Percentiles rank a stretch among this genome's conserved stretches.
These are phyloP conservation scores for Endotrypanum monterogeii DNA, from an alignment of 208 protist genomes.

Conservation along the genomic window DNA sequence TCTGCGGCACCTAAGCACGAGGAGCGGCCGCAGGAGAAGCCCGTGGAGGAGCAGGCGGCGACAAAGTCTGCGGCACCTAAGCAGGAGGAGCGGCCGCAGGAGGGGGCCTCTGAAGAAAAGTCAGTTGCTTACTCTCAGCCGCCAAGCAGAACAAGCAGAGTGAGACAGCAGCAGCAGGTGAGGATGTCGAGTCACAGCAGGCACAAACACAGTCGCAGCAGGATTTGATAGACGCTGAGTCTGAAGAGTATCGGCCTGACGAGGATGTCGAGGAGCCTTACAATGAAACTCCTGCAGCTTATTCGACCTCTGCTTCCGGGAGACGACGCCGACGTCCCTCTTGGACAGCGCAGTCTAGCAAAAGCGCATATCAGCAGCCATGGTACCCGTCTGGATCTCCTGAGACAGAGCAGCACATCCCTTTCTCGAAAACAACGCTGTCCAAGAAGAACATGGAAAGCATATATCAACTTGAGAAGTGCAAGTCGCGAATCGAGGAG, in stretches of 20 bases:
- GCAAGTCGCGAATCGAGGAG: slow-evolving; percentile 45
- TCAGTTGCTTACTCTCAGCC: no score
- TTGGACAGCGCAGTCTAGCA: slow-evolving; percentile 4
- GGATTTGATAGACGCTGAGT: slow-evolving; percentile 14
- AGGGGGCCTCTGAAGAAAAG: background rate
- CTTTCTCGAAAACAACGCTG: slow-evolving; percentile 69
- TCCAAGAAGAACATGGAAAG: slow-evolving; percentile 58
- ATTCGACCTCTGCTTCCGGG: slow-evolving; percentile 1
- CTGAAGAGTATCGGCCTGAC: slow-evolving; percentile 14
- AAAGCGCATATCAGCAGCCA: slow-evolving; percentile 49
- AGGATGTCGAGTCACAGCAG: no score
- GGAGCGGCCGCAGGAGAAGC: background rate
- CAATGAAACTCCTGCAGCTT: slow-evolving; percentile 10
- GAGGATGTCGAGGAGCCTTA: slow-evolving; percentile 16
- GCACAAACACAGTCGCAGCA: no score
- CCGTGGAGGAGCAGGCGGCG: background rate
- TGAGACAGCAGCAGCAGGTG: no score
- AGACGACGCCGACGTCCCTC: slow-evolving; percentile 12
- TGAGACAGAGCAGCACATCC: slow-evolving; percentile 55
- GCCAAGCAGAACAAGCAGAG: no score
- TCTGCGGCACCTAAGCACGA: slow-evolving; percentile 2
- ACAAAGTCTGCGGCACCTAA: no score
- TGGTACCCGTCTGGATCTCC: slow-evolving; percentile 67
- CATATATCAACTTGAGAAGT: slow-evolving; percentile 70
- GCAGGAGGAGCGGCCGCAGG: slow-evolving; percentile 7